Conservation (phyloP, 2,329 filamentous ascomycete genomes). For the Ceratocystis huliohia region DNA sequence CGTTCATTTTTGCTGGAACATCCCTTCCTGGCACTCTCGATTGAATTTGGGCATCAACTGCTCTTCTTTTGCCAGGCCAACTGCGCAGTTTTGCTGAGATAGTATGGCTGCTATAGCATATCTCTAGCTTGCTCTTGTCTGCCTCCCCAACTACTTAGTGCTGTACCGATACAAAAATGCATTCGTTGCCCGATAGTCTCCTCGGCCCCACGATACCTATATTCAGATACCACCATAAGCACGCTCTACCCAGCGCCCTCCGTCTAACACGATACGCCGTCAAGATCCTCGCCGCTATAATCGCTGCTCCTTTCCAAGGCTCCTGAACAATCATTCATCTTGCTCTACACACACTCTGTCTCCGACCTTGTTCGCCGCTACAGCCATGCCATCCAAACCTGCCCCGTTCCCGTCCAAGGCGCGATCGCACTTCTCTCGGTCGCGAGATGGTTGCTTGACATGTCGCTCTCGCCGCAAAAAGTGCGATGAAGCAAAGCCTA, state of each 20-base stretch:
- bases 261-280: background rate
- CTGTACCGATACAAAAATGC: background rate
- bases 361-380: conserved; percentile 14
- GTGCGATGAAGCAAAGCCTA: conserved; percentile 35
- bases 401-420: conserved; percentile 16
- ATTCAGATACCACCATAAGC: background rate
- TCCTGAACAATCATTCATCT: background rate
- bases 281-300: background rate
- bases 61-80: background rate
- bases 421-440: conserved; percentile 19
- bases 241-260: background rate
- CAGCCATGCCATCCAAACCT: conserved; percentile 14
- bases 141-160: background rate
- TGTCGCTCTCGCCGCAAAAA: conserved; percentile 38
- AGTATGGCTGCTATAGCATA: background rate
- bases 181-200: background rate
- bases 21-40: background rate
- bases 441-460: conserved; percentile 31
- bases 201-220: background rate
- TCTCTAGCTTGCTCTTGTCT: background rate
- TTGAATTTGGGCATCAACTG: background rate
- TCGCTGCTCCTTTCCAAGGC: background rate
- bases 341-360: background rate
- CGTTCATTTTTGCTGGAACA: background rate
- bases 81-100: background rate